These are phyloP conservation scores for Leccinum variabile DNA, from an alignment of 1,284 basidiomycete species.

Conservation along the genomic window DNA sequence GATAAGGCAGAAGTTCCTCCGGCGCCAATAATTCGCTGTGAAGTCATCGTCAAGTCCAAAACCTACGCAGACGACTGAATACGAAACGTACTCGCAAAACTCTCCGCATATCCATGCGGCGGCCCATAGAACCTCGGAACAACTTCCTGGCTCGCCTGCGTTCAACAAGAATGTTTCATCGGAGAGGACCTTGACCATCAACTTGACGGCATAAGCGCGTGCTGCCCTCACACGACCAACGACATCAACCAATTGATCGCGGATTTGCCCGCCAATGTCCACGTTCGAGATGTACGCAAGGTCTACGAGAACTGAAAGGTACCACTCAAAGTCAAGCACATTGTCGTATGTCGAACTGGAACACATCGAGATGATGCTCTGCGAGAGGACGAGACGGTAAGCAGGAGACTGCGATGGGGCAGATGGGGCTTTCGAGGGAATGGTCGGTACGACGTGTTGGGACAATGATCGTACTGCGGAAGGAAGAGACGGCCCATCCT, in stretches of 20 bases:
- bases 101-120: slow-evolving; percentile 97
- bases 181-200: slow-evolving; percentile 77
- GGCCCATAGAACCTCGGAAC: slow-evolving; percentile 84
- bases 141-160: slow-evolving; percentile 61
- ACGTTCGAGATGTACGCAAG: slow-evolving; percentile 83
- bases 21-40: slow-evolving; percentile 68
- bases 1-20: slow-evolving; percentile 65
- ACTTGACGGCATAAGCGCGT: slow-evolving; percentile 75
- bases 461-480: slow-evolving; percentile 64
- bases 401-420: slow-evolving; percentile 69
- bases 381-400: slow-evolving; percentile 81
- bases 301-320: slow-evolving; percentile 89
- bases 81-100: slow-evolving; percentile 67
- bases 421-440: slow-evolving; percentile 41
- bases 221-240: slow-evolving; percentile 79
- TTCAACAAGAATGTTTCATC: slow-evolving; percentile 74
- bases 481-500: slow-evolving; percentile 51
- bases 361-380: slow-evolving; percentile 81
- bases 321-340: slow-evolving; percentile 95
- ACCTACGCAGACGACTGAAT: neutral
- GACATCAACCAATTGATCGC: slow-evolving; percentile 86
- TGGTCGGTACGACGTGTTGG: slow-evolving; percentile 46
- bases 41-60: slow-evolving; percentile 8
- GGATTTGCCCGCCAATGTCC: slow-evolving; percentile 72
- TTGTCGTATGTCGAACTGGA: slow-evolving; percentile 84